Percentiles rank a stretch among this genome's conserved stretches.
Evolutionary conservation across 768 basidiomycete species (phyloP).

Genomic region (Hebeloma cylindrosporum): DNA sequence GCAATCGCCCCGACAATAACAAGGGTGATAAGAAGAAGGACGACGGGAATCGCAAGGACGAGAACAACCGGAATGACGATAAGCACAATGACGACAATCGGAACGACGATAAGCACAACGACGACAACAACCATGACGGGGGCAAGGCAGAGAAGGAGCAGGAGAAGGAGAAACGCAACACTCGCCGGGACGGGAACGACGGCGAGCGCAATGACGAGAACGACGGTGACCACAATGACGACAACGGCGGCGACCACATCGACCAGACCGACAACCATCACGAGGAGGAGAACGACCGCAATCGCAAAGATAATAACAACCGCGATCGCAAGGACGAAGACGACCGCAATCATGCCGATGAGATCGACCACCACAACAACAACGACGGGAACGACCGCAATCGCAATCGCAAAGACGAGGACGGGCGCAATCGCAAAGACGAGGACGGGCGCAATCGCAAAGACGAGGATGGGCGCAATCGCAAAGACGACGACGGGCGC

Average conservation of each 20-base stretch:
- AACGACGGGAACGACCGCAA: no score
- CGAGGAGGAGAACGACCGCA: no score
- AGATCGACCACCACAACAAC: no score
- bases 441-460: no score
- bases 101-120: neutral
- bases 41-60: neutral
- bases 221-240: neutral
- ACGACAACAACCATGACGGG: neutral
- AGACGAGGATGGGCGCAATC: no score
- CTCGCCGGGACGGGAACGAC: slow-evolving; percentile 3
- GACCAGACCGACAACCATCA: no score
- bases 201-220: neutral
- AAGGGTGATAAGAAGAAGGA: neutral
- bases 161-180: neutral
- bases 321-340: no score
- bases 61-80: slow-evolving; percentile 4
- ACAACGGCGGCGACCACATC: neutral
- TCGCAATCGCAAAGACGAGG: no score
- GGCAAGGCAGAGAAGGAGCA: neutral
- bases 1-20: neutral
- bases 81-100: neutral
- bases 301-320: no score
- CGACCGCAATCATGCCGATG: no score
- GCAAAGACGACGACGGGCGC: no score
- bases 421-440: no score